Evolutionary conservation across 1,139 yeast species (phyloP), one percentile per base, ranked within the genome.

Genomic region (Taphrina pruni): DNA sequence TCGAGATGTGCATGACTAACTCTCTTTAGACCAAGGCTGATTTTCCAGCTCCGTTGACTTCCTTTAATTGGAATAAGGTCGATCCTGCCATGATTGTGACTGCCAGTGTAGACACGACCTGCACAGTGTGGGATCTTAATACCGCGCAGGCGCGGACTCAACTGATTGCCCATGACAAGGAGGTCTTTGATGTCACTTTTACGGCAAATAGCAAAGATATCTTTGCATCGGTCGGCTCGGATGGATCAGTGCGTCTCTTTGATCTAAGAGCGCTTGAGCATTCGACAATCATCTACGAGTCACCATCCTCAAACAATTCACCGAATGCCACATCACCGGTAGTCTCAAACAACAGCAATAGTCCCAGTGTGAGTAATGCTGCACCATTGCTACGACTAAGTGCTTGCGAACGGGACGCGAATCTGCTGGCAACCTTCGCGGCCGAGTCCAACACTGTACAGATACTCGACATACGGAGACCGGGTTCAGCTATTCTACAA

Each of bases 171-270:
- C 99, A 94, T 78, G 99, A 94, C 77, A 87, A 89, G 71, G 98
- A 93, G 78, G 99, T 94, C 4, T 91, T 87, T 77, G 99, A 94
- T 77, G 98, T 93, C 32, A 86, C 90, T 73, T 94, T 92, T 78
- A 81, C 92, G 65, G 86, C 89, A 70, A 87, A 87, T 55, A 86
- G 91, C 50, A 86, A 89, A 62, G 87, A 91, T 76, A 84, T 93
- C 39, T 94, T 94, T 79, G 91, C 96, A 57, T 89, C 96, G 69
- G 97, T 94, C 66, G 97, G 98, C 1, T 93, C 93, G 70, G 99
- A 94, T 79, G 99, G 99, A 0, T 88, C 96, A 21, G 91, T 93
- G 78, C 82, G 99, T 67, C 89, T 94, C 35, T 94, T 94, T 79
- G 99, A 94, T 76, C 82, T 94, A 72, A 81, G 99, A 8, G 85